Evolutionary conservation across 73 alveolate species (phyloP).

Genomic region (Stentor coeruleus): DNA sequence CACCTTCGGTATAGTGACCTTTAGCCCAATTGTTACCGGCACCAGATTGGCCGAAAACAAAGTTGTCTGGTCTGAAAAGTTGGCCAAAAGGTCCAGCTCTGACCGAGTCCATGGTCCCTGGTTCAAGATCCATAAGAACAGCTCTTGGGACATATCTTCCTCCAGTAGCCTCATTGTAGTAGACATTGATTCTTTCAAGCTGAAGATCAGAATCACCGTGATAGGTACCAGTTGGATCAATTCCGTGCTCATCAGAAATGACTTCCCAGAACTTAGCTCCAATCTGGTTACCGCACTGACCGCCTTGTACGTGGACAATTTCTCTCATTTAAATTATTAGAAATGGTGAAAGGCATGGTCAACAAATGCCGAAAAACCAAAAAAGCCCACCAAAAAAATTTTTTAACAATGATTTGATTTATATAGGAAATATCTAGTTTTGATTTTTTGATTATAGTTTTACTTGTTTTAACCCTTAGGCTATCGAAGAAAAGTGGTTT

Average conservation of each 20-base stretch:
- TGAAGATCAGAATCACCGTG: slow-evolving; percentile 98
- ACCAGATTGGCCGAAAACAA: slow-evolving; percentile 97
- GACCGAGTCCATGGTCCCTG: slow-evolving; percentile 98
- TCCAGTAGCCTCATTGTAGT: slow-evolving; percentile 98
- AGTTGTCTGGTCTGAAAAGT: slow-evolving; percentile 99
- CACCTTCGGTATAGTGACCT: slow-evolving; percentile 99
- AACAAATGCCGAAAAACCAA: background rate
- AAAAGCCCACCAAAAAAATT: background rate
- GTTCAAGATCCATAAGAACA: slow-evolving; percentile 98
- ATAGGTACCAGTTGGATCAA: slow-evolving; percentile 98
- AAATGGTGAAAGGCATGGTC: background rate
- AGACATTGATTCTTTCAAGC: slow-evolving; percentile 93
- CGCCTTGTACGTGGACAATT: slow-evolving; percentile 98
- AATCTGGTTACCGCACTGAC: slow-evolving; percentile 99
- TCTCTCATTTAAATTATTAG: slow-evolving; percentile 81
- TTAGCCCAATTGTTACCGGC: slow-evolving; percentile 99
- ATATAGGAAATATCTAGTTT: too few relatives aligned
- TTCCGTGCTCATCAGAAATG: slow-evolving; percentile 99
- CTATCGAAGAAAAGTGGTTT: too few relatives aligned
- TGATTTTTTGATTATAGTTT: background rate
- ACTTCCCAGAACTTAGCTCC: slow-evolving; percentile 99
- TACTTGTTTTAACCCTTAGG: background rate
- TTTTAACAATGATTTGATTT: background rate
- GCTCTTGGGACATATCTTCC: slow-evolving; percentile 98
- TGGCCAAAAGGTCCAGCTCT: slow-evolving; percentile 99